phyloP scores from a whole-genome alignment of 495 filamentous ascomycete species.

The Daldinia decipiens region DNA sequence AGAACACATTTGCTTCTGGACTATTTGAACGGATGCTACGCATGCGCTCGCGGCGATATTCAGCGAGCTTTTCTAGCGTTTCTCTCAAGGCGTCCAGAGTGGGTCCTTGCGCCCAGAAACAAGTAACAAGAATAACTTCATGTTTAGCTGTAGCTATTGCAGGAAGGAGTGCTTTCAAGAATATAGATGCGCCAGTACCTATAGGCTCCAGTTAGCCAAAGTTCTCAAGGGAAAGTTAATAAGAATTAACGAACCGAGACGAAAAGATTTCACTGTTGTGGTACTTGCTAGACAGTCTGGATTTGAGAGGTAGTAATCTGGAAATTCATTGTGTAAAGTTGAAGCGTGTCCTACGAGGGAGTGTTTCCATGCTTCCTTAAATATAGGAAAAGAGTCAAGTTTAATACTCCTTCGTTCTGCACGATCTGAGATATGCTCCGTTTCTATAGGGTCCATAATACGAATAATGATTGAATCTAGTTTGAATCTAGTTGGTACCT shows the following conservation, averaged over 20 bases:
- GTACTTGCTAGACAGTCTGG: conserved; percentile 55
- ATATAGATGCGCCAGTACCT: conserved; percentile 61
- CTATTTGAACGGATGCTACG: conserved; percentile 30
- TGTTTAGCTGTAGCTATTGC: conserved; percentile 64
- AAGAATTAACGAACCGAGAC: conserved; percentile 57
- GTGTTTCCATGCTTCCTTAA: conserved; percentile 39
- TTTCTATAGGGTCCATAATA: not conserved
- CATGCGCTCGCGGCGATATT: conserved; percentile 44
- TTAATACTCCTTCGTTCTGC: not conserved
- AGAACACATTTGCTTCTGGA: conserved; percentile 3
- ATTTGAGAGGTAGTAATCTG: conserved; percentile 47
- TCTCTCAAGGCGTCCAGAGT: conserved; percentile 61
- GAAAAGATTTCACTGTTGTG: conserved; percentile 59
- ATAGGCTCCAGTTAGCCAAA: not conserved
- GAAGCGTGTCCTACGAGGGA: conserved; percentile 13
- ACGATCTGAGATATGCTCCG: not conserved
- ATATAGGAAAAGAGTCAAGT: conserved; percentile 24
- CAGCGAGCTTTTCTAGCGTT: conserved; percentile 63
- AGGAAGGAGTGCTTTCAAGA: conserved; percentile 61
- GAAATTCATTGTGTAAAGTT: conserved; percentile 39
- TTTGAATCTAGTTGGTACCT: not conserved
- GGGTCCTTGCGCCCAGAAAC: conserved; percentile 75
- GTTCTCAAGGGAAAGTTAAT: not conserved
- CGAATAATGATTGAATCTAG: not conserved
- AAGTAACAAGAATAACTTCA: conserved; percentile 78